Evolutionary conservation across 2,329 filamentous ascomycete genomes (phyloP).

Genomic region (Pleoardoris graminearum): DNA sequence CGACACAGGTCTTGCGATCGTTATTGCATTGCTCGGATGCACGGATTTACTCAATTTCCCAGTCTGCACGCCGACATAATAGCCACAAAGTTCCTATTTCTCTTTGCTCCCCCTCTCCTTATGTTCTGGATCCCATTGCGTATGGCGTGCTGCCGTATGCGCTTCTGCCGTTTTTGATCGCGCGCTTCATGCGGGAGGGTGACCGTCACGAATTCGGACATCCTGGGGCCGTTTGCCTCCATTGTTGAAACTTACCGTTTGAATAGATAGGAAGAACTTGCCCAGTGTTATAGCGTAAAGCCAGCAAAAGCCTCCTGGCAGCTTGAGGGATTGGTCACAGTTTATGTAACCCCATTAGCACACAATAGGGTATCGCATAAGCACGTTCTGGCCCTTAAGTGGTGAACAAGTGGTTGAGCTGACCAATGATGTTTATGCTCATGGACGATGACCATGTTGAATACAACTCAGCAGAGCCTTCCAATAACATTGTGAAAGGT

Average conservation of each 20-base stretch:
- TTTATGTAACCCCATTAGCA: no score
- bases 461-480: no score
- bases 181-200: slow-evolving; percentile 15
- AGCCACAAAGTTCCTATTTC: slow-evolving; percentile 14
- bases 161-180: slow-evolving; percentile 11
- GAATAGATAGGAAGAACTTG: background rate
- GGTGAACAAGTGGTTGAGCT: no score
- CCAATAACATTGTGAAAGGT: no score
- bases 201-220: slow-evolving; percentile 22
- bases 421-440: no score
- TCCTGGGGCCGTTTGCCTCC: background rate
- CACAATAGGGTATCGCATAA: no score
- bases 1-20: slow-evolving; percentile 8
- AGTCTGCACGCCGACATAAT: slow-evolving; percentile 7
- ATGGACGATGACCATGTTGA: no score
- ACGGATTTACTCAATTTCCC: background rate
- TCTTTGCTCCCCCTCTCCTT: slow-evolving; percentile 8
- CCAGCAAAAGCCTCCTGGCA: no score
- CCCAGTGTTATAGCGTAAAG: background rate
- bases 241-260: background rate
- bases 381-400: no score
- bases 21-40: background rate
- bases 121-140: slow-evolving; percentile 15
- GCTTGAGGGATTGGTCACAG: no score
- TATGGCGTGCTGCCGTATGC: slow-evolving; percentile 19